phyloP scores from a whole-genome alignment of 805 yeast genomes.

The Schwanniomyces pseudopolymorphus region DNA sequence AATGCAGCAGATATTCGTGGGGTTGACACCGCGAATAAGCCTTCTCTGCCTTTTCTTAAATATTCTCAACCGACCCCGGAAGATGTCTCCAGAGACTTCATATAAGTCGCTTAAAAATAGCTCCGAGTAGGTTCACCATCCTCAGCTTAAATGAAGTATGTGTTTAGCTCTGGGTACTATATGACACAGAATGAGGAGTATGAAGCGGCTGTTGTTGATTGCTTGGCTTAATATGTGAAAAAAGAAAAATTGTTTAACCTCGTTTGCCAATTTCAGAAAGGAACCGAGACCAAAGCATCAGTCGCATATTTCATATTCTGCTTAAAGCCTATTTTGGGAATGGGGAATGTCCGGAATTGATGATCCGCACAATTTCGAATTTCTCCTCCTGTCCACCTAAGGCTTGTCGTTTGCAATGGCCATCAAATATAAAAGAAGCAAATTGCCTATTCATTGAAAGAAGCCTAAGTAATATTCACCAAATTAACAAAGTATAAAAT shows the following conservation, averaged over 20 bases:
- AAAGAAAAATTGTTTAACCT: neutral
- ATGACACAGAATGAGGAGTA: neutral
- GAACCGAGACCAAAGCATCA: neutral
- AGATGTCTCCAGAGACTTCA: no score
- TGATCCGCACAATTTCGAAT: neutral
- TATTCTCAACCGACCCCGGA: no score
- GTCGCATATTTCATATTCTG: neutral
- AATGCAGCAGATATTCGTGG: no score
- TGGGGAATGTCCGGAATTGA: neutral
- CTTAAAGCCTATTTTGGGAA: neutral
- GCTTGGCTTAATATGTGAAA: neutral
- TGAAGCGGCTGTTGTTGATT: neutral
- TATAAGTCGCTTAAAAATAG: no score
- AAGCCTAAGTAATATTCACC: no score
- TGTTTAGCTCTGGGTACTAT: no score
- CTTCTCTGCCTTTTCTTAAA: no score
- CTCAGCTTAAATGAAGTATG: no score
- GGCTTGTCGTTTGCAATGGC: neutral
- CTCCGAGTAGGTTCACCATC: no score
- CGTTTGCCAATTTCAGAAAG: neutral
- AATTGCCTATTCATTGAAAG: no score
- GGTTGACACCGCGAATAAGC: no score
- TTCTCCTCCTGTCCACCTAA: neutral
- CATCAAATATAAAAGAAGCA: no score
- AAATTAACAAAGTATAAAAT: neutral